Conservation (phyloP, 306 rosid genomes). For the Cucumis melo region DNA sequence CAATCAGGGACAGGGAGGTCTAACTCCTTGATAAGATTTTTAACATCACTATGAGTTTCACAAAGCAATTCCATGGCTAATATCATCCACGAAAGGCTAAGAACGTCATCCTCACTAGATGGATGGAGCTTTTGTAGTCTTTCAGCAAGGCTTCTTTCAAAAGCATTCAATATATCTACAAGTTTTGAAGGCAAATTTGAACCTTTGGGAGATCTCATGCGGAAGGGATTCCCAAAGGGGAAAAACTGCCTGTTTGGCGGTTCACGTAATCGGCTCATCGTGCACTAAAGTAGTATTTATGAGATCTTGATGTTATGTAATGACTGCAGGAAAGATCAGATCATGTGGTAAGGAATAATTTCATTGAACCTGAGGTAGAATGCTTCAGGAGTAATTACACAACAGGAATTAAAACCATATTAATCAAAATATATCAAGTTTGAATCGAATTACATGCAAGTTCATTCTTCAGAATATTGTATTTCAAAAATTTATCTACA, state of each 20-base stretch:
- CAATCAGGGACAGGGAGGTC: slow-evolving; percentile 57
- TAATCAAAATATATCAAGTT: background rate
- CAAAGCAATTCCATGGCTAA: slow-evolving; percentile 51
- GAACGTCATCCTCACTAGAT: slow-evolving; percentile 44
- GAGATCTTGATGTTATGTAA: background rate
- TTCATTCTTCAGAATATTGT: background rate
- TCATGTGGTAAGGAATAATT: background rate
- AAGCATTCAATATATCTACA: slow-evolving; percentile 26
- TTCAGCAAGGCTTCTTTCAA: slow-evolving; percentile 49
- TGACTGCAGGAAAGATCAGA: slow-evolving; percentile 17
- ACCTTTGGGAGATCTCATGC: slow-evolving; percentile 45
- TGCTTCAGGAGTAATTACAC: background rate
- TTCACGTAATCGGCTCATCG: slow-evolving; percentile 57
- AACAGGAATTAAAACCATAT: background rate
- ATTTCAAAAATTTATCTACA: background rate
- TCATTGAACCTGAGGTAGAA: background rate
- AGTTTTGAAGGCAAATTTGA: slow-evolving; percentile 37
- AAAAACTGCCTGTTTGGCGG: slow-evolving; percentile 55
- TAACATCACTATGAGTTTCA: slow-evolving; percentile 49
- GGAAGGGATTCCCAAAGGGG: slow-evolving; percentile 74
- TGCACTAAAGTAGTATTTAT: background rate
- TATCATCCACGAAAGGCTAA: slow-evolving; percentile 73
- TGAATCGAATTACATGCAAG: background rate
- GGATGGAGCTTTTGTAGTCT: slow-evolving; percentile 55
- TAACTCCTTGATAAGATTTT: slow-evolving; percentile 34